Evolutionary conservation across 306 rosid species (phyloP), one percentile per base, ranked within the genome.

Genomic region (Spatholobus suberectus): DNA sequence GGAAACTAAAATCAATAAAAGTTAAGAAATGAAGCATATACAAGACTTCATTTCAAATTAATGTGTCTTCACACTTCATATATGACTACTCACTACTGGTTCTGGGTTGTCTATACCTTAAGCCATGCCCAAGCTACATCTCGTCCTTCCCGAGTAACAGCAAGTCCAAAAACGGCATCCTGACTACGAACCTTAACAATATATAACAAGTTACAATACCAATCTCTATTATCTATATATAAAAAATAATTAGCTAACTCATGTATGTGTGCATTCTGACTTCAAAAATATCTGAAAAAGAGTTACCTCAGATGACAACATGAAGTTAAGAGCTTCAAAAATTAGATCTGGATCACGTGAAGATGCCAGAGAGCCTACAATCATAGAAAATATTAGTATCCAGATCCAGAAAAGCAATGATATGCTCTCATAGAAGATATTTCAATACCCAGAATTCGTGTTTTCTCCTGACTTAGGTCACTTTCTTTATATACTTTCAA

Each of bases 101-200:
- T 58, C 75, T 72, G 79, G 46, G 85, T 69, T 85, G 88, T 54
- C 75, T 75, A 24, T 81, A 87, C 98, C 98, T 95, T 89, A 78
- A 95, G 81, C 98, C 97, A 93, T 8, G 83, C 47, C 98, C 98
- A 95, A 76, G 97, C 95, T 61, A 90, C 82, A 49, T 95, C 98
- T 70, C 97, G 93, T 73, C 97, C 98, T 75, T 92, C 84, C 52
- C 38, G 43, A 72, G 87, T 52, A 76, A 90, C 90, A 80, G 83
- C 77, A 13, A 93, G 89, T 78, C 98, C 98, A 69, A 72, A 82
- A 79, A 88, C 83, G 75, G 89, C 97, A 85, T 95, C 98, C 86
- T 95, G 98, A 81, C 89, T 93, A 7, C 97, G 95, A 70, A 93
- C 98, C 97, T 94, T 54, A 43, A 78, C 65, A 81, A 20, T 7